Base-by-base conservation (phyloP, 345 rosid genomes). In the Brassica carinata region DNA sequence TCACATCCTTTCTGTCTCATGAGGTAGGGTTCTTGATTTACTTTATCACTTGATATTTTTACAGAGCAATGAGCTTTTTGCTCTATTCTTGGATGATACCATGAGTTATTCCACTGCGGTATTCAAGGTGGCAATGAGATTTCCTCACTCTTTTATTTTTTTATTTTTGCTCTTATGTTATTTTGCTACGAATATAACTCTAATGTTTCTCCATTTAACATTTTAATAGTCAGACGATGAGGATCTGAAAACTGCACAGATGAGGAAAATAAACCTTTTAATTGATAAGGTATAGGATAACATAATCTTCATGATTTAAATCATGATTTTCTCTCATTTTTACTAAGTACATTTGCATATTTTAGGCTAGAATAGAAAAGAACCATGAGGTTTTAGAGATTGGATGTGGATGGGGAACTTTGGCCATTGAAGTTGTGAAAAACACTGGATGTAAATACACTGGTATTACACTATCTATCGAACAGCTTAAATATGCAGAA, bases 371-470 rank as follows among this genome's bases (percentile, higher is more conserved):
- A 76, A 84, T 92, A 64, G 74, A 67, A 36, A 87, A 85, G 76
- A 67, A 74, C 4, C 89, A 92, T 63, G 91, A 88, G 79, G 83
- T 91, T 79, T 89, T 94, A 5, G 97, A 94, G 77, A 89, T 94
- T 48, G 98, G 98, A 33, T 88, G 87, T 29, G 98, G 98, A 7
- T 94, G 97, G 98, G 97, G 97, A 78, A 83, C 91, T 62, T 86
- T 94, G 23, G 98, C 92, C 23, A 85, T 94, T 36, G 95, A 94
- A 84, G 87, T 88, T 64, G 97, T 94, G 62, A 88, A 71, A 84
- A 85, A 77, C 85, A 94, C 97, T 11, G 92, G 97, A 74, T 92
- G 98, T 82, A 90, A 69, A 75, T 92, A 94, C 80, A 92, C 98
- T 0, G 97, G 98, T 51, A 89, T 94, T 73, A 91, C 95, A 8